Base-by-base conservation (phyloP, 352 stramenopile species). In the Pythium phragmitis region DNA sequence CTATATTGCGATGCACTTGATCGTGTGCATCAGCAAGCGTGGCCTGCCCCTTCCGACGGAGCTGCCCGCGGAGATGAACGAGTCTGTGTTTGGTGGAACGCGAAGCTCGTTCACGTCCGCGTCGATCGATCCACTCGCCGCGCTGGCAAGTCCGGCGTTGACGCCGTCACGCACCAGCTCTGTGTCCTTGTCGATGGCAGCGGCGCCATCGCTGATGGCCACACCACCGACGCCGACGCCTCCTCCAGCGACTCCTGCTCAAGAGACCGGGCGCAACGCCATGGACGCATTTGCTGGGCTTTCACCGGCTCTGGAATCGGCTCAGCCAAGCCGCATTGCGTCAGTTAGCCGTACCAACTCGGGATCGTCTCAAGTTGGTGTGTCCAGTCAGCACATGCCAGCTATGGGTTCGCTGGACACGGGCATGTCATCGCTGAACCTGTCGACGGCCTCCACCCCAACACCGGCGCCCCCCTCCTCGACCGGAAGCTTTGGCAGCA, bases 1-100 rank as follows among this genome's bases (percentile, higher is more conserved):
- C 70, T 97, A 95, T 69, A 82, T 98, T 19, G 94, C 94, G 1
- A 98, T 98, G 96, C 96, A 98, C 67, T 70, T 98, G 60, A 98
- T 98, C 71, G 94, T 98, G 19, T 98, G 96, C 63, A 70, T 98
- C 54, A 97, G 83, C 70, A 97, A 97, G 64, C 85, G 91, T n/a
- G 80, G 79, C 8, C 67, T 97, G 9, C 72, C 85, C 0, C 72
- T 97, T 50, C 91, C 91, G 8, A 37, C 69, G 11, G 74, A 86
- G 28, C 67, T 97, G 6, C 91, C 91, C 4, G 59, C 65, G 13
- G 87, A 96, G 17, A 72, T 96, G 61, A 55, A 68, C 26, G 77
- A 93, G 30, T 79, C 80, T 36, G 80, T 73, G 16, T 93, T 90
- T 70, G 75, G 77, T 69, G 75, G 77, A n/a, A n/a, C 30, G 5